Percentiles rank a stretch among this genome's conserved stretches.
Conservation (phyloP, 2,329 filamentous ascomycete genomes). For the Fusarium sp. region DNA sequence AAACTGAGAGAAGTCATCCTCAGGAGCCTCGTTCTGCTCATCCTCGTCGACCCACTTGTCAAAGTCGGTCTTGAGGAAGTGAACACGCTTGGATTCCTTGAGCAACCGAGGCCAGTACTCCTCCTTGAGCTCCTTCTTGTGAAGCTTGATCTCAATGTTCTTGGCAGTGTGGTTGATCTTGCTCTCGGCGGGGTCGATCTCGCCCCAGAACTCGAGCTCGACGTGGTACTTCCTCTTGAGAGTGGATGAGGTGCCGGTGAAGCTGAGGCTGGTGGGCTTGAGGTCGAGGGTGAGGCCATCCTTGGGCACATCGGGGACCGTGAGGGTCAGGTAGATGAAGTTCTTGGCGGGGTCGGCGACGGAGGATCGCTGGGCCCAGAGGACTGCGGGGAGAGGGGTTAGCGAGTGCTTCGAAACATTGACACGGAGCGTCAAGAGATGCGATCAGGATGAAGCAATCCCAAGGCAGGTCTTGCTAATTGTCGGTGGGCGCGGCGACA, state of each 20-base stretch:
- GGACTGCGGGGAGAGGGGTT: constrained; percentile 68
- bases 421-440: neutral
- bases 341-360: constrained; percentile 85
- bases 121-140: constrained; percentile 96
- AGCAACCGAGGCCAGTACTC: constrained; percentile 97
- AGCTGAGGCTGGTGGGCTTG: constrained; percentile 80
- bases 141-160: constrained; percentile 89
- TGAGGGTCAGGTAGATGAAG: constrained; percentile 93
- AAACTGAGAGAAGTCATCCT: constrained; percentile 81
- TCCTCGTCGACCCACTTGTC: constrained; percentile 99
- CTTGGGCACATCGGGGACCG: constrained; percentile 84
- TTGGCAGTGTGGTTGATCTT: constrained; percentile 90
- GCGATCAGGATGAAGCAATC: constrained; percentile 2
- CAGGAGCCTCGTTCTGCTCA: constrained; percentile 90
- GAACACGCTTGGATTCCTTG: constrained; percentile 89
- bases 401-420: constrained; percentile 7
- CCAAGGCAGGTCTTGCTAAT: neutral
- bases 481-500: constrained; percentile 4
- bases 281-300: constrained; percentile 85
- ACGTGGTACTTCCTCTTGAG: constrained; percentile 91
- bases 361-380: constrained; percentile 98
- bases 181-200: constrained; percentile 87
- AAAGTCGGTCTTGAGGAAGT: constrained; percentile 99
- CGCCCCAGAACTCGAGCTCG: constrained; percentile 87
- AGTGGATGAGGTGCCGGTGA: constrained; percentile 84